Percentiles rank a stretch among this genome's conserved stretches.
These are phyloP conservation scores for Penicillium sp. DNA, from an alignment of 2,329 filamentous ascomycete genomes.

Conservation along the genomic window DNA sequence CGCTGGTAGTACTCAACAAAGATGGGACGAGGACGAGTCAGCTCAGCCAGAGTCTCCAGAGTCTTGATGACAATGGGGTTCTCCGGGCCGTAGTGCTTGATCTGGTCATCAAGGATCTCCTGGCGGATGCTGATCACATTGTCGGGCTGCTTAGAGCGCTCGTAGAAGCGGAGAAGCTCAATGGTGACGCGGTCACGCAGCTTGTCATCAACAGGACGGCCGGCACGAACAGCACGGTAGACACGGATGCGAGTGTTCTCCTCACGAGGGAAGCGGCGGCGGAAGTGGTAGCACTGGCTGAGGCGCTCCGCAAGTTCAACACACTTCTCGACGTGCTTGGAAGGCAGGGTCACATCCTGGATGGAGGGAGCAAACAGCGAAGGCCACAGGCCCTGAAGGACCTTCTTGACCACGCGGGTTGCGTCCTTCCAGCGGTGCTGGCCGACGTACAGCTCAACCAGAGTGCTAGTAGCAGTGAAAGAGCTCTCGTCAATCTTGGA, in stretches of 20 bases:
- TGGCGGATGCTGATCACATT: constrained; percentile 43
- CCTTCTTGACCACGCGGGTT: constrained; percentile 50
- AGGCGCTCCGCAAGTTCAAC: constrained; percentile 54
- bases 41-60: constrained; percentile 41
- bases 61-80: constrained; percentile 42
- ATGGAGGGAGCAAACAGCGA: constrained; percentile 51
- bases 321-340: constrained; percentile 49
- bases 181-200: constrained; percentile 31
- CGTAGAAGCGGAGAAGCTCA: constrained; percentile 36
- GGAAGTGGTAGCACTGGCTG: constrained; percentile 50
- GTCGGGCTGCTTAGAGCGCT: constrained; percentile 37
- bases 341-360: constrained; percentile 50
- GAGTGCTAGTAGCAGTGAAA: constrained; percentile 46
- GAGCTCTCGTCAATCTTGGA: constrained; percentile 47
- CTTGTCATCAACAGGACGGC: constrained; percentile 37
- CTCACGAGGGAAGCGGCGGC: constrained; percentile 40
- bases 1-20: constrained; percentile 46
- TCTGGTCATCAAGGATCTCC: constrained; percentile 45
- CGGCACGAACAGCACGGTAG: constrained; percentile 38
- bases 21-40: constrained; percentile 41
- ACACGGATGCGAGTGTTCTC: constrained; percentile 42
- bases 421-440: constrained; percentile 55
- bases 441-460: constrained; percentile 48
- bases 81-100: constrained; percentile 37
- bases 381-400: constrained; percentile 53